phyloP scores from a whole-genome alignment of 768 basidiomycete genomes.

The Trametes maxima region DNA sequence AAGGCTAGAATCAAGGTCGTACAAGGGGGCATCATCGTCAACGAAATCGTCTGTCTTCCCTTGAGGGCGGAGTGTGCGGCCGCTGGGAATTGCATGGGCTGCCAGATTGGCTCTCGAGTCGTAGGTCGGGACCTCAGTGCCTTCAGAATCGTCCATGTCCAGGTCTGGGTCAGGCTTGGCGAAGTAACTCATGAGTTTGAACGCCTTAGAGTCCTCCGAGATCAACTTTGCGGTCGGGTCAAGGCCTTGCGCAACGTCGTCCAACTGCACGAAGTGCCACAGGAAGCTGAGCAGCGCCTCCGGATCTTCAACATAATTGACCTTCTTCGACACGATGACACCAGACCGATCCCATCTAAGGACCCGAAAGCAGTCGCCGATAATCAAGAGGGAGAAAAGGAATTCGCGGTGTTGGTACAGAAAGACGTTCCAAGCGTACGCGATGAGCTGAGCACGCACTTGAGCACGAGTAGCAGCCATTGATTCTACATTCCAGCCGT shows the following conservation, averaged over 20 bases:
- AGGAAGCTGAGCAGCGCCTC: neutral
- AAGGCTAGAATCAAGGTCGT: too few species aligned
- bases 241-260: neutral
- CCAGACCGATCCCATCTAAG: slow-evolving; percentile 8
- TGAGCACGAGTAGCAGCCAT: neutral
- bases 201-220: neutral
- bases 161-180: neutral
- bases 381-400: neutral
- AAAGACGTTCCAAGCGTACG: neutral
- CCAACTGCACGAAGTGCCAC: neutral
- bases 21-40: too few species aligned
- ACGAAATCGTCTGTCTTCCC: too few species aligned
- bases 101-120: too few species aligned
- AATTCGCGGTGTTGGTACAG: neutral
- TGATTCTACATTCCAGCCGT: neutral
- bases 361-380: neutral
- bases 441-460: neutral
- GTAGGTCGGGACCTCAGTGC: too few species aligned
- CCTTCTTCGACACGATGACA: neutral
- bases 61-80: too few species aligned
- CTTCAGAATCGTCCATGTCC: neutral
- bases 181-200: neutral
- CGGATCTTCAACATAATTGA: slow-evolving; percentile 4
- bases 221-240: slow-evolving; percentile 4
- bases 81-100: too few species aligned